A percentile compares a stretch with the other conserved stretches of the same genome.
Evolutionary conservation across 2,329 filamentous ascomycete species (phyloP).

Genomic region (Monosporascus sp.): DNA sequence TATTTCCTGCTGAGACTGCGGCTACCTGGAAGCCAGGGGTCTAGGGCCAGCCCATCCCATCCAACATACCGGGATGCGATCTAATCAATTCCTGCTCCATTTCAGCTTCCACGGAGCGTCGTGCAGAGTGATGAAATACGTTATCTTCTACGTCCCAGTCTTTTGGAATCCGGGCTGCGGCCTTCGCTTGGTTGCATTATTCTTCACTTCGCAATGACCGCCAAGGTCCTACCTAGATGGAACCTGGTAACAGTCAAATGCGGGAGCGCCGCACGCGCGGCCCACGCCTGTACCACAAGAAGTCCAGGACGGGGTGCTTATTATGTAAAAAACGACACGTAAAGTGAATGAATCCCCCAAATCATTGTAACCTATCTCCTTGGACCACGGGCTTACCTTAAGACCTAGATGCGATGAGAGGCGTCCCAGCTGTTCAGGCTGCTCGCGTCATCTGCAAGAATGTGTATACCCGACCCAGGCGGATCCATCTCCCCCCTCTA

Average conservation of each 20-base stretch:
- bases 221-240: background rate
- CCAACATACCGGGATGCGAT: too few species aligned
- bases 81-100: too few species aligned
- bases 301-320: constrained; percentile 25
- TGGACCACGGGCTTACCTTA: constrained; percentile 2
- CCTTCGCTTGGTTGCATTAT: background rate
- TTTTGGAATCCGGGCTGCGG: too few species aligned
- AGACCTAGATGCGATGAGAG: constrained; percentile 24
- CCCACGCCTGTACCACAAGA: constrained; percentile 29
- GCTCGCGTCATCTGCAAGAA: constrained; percentile 24
- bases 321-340: constrained; percentile 26
- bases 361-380: background rate
- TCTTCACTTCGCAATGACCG: background rate
- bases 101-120: too few species aligned
- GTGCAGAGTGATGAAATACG: too few species aligned
- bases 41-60: too few species aligned
- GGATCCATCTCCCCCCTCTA: constrained; percentile 1
- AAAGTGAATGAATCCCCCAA: constrained; percentile 9
- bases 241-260: constrained; percentile 3
- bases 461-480: constrained; percentile 22
- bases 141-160: too few species aligned
- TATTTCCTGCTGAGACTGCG: too few species aligned
- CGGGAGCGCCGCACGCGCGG: constrained; percentile 21
- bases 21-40: too few species aligned
- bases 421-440: constrained; percentile 24